Percentiles rank a stretch among this genome's conserved stretches.
phyloP scores from a whole-genome alignment of 495 filamentous ascomycete genomes.

The Paragyromitra xinjiangensis region DNA sequence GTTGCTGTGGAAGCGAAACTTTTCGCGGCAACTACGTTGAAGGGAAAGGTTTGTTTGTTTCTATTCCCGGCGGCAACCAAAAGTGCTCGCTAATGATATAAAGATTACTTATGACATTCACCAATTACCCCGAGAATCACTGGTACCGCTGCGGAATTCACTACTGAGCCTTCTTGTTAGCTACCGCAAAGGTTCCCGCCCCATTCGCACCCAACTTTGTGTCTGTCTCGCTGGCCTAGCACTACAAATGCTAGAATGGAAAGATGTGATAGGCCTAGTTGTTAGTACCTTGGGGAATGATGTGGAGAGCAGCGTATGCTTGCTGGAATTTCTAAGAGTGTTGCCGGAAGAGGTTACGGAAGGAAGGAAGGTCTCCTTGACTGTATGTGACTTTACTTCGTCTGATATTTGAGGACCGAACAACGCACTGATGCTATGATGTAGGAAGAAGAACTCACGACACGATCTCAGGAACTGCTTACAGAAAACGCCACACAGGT shows the following conservation, averaged over 20 bases:
- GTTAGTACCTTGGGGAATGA: slow-evolving; percentile 79
- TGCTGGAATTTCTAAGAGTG: slow-evolving; percentile 94
- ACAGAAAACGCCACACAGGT: slow-evolving; percentile 89
- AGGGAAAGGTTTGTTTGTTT: slow-evolving; percentile 81
- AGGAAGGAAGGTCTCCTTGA: slow-evolving; percentile 97
- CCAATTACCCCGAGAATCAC: slow-evolving; percentile 79
- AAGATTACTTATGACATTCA: slow-evolving; percentile 85
- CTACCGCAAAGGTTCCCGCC: slow-evolving; percentile 83
- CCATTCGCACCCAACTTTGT: slow-evolving; percentile 91
- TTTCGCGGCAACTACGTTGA: slow-evolving; percentile 95
- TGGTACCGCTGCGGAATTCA: slow-evolving; percentile 80
- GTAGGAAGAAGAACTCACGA: slow-evolving; percentile 90
- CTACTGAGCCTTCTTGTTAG: slow-evolving; percentile 78
- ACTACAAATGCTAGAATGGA: slow-evolving; percentile 96
- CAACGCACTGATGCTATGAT: slow-evolving; percentile 28
- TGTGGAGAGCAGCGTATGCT: slow-evolving; percentile 78
- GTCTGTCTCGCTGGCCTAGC: slow-evolving; percentile 93
- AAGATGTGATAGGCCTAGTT: slow-evolving; percentile 85
- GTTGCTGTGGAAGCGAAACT: slow-evolving; percentile 83
- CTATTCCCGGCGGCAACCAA: background rate
- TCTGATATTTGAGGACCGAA: slow-evolving; percentile 6
- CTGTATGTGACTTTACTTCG: slow-evolving; percentile 71
- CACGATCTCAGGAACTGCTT: slow-evolving; percentile 84
- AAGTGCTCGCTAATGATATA: slow-evolving; percentile 14
- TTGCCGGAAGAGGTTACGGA: slow-evolving; percentile 99